Evolutionary conservation across 306 rosid species (phyloP).

Genomic region (Citrullus mucosospermus): DNA sequence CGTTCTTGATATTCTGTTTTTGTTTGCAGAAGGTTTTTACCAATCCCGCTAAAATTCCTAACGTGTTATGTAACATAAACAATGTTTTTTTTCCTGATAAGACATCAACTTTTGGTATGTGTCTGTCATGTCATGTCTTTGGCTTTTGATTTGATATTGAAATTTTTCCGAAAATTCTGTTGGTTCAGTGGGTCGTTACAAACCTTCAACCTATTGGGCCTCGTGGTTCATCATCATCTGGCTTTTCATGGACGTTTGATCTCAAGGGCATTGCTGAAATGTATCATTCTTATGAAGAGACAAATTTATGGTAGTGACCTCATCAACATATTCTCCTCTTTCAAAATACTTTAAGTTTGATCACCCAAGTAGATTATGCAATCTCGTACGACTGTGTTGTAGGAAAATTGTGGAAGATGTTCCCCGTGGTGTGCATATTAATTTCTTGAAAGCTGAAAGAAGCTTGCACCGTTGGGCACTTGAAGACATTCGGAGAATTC

Average conservation of each 20-base stretch:
- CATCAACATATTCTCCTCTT: neutral
- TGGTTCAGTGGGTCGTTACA: slow-evolving; percentile 78
- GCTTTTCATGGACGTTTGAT: slow-evolving; percentile 78
- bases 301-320: slow-evolving; percentile 61
- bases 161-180: neutral
- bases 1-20: neutral
- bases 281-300: slow-evolving; percentile 85
- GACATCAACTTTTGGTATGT: neutral
- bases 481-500: slow-evolving; percentile 83
- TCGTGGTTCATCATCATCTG: slow-evolving; percentile 27
- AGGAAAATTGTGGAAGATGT: slow-evolving; percentile 96
- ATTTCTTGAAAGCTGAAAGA: slow-evolving; percentile 96
- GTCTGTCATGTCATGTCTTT: neutral
- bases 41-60: neutral
- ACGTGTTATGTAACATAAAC: neutral
- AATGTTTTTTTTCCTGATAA: neutral
- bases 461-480: slow-evolving; percentile 98
- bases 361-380: neutral
- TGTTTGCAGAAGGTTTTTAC: neutral
- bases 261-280: slow-evolving; percentile 74
- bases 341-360: neutral
- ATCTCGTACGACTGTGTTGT: neutral
- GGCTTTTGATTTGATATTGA: slow-evolving; percentile 8
- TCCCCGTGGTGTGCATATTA: slow-evolving; percentile 87
- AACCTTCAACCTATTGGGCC: slow-evolving; percentile 55